Percentiles rank a stretch among this genome's conserved stretches.
Evolutionary conservation across 192 early-diverging fungal genomes (phyloP).

Genomic region (Thoreauomyces humboldtii): DNA sequence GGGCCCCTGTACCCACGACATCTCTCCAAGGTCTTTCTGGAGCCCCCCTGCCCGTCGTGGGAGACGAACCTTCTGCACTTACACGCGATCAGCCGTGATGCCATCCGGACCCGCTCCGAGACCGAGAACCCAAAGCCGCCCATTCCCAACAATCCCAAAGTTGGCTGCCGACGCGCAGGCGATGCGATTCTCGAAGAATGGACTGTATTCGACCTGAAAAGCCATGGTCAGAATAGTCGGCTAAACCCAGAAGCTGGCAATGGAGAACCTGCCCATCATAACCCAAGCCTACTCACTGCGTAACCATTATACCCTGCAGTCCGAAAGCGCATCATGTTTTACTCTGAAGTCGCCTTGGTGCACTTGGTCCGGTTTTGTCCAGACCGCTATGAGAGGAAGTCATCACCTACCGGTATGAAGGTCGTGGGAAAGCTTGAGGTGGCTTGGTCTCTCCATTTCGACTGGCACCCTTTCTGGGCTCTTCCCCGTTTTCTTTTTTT

Average conservation of each 20-base stretch:
- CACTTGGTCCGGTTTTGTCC: no score
- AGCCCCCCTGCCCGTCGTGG: neutral
- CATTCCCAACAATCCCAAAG: conserved; percentile 97
- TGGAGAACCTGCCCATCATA: neutral
- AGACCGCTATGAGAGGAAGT: no score
- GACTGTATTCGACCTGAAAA: conserved; percentile 80
- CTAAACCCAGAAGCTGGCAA: neutral
- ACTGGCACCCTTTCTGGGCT: no score
- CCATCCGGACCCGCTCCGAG: conserved; percentile 37
- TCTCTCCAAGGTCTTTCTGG: neutral
- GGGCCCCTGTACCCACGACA: neutral
- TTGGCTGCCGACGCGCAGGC: conserved; percentile 89
- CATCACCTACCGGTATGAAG: no score
- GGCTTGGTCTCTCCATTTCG: no score
- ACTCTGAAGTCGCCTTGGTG: no score
- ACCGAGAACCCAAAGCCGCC: conserved; percentile 75
- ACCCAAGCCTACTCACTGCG: conserved; percentile 50
- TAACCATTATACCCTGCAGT: conserved; percentile 89
- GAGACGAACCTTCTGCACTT: conserved; percentile 45
- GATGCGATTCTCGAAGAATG: conserved; percentile 86
- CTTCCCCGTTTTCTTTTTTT: no score
- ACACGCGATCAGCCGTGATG: conserved; percentile 61
- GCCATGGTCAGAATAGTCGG: neutral
- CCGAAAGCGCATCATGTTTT: conserved; percentile 60
- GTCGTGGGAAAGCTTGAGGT: no score